Conservation (phyloP, 495 filamentous ascomycete genomes). For the Penicillium bialowiezense region DNA sequence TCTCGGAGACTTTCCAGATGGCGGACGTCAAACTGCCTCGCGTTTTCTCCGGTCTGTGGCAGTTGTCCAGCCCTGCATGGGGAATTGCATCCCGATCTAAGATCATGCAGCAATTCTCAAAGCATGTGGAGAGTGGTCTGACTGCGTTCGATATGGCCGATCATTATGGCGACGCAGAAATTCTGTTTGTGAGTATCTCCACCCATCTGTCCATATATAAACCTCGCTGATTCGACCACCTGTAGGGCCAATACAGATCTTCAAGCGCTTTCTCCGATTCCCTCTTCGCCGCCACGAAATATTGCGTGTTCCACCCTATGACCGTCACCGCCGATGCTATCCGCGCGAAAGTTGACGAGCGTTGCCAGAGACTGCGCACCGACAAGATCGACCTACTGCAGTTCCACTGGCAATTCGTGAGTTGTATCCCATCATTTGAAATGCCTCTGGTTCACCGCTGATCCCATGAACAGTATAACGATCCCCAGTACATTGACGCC, state of each 20-base stretch:
- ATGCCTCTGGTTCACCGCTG: neutral
- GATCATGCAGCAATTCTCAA: conserved; percentile 22
- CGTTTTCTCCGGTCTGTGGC: conserved; percentile 44
- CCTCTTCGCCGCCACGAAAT: conserved; percentile 42
- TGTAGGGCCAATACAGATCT: conserved; percentile 36
- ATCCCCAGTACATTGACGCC: conserved; percentile 36
- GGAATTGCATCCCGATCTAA: conserved; percentile 30
- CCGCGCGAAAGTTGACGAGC: conserved; percentile 32
- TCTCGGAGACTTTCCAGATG: conserved; percentile 29
- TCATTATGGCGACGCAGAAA: conserved; percentile 43
- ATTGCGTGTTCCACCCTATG: conserved; percentile 32
- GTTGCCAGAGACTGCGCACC: conserved; percentile 29
- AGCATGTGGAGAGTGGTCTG: conserved; percentile 21
- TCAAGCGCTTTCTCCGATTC: conserved; percentile 19
- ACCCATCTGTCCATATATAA: no score
- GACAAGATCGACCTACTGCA: conserved; percentile 40
- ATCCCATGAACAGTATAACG: conserved; percentile 28
- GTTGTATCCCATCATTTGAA: neutral
- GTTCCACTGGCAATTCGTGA: conserved; percentile 47
- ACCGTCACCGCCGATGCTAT: conserved; percentile 30
- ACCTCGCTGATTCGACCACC: no score
- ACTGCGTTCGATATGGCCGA: conserved; percentile 46
- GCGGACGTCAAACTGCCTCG: conserved; percentile 30
- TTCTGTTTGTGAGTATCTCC: conserved; percentile 22
- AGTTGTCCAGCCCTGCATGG: conserved; percentile 46